Conservation (phyloP, 805 yeast species). For the Saccharomyces paradoxus region DNA sequence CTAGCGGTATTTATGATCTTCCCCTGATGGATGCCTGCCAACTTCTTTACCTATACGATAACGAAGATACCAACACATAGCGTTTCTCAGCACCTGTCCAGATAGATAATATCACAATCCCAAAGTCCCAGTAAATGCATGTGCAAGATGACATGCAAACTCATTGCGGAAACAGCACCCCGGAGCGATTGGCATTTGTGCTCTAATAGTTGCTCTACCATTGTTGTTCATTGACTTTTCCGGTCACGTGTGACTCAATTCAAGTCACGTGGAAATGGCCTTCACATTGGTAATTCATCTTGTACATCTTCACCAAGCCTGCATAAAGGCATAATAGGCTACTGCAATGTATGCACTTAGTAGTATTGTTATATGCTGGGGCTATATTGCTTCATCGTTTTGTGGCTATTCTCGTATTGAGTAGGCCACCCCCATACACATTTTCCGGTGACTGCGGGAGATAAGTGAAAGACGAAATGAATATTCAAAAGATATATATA, state of each 20-base stretch:
- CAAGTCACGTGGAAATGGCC: neutral
- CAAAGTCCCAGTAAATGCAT: neutral
- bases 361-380: neutral
- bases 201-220: neutral
- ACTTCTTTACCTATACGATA: conserved; percentile 40
- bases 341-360: neutral
- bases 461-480: neutral
- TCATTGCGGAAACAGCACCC: neutral
- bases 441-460: neutral
- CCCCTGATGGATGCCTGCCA: conserved; percentile 65
- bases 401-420: neutral
- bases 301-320: neutral
- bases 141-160: neutral
- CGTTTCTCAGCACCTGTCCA: neutral
- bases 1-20: conserved; percentile 83
- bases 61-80: neutral
- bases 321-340: neutral
- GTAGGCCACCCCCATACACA: neutral
- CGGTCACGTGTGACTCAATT: neutral
- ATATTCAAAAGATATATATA: neutral
- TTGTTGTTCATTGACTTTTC: neutral
- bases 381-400: neutral
- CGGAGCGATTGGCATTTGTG: neutral
- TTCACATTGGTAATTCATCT: neutral
- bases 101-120: neutral